Evolutionary conservation across 164 flowering plant species (phyloP).

Genomic region (Sextonia rubra): DNA sequence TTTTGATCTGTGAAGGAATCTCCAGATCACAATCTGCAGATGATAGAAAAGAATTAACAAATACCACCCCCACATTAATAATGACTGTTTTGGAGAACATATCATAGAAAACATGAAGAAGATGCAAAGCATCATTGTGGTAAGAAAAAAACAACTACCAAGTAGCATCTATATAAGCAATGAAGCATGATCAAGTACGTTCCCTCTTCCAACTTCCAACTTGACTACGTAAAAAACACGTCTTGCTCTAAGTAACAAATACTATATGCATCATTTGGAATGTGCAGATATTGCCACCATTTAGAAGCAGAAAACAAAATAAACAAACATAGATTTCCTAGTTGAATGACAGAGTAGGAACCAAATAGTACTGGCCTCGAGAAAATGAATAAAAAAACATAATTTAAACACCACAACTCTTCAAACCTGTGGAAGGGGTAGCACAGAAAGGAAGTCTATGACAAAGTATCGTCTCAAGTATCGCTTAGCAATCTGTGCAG

Average conservation of each 20-base stretch:
- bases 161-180: too few species aligned
- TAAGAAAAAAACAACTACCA: too few species aligned
- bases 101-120: neutral
- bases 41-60: slow-evolving; percentile 3
- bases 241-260: neutral
- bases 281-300: neutral
- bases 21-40: slow-evolving; percentile 78
- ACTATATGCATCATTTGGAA: neutral
- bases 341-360: neutral
- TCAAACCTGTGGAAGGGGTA: slow-evolving; percentile 93
- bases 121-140: neutral
- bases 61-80: neutral
- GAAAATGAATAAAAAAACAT: neutral
- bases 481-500: slow-evolving; percentile 78
- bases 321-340: neutral
- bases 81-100: too few species aligned
- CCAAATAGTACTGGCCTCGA: neutral
- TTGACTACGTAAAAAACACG: too few species aligned
- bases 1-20: slow-evolving; percentile 56
- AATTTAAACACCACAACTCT: neutral
- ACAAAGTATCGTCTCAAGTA: slow-evolving; percentile 71
- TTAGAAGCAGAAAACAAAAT: neutral
- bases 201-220: too few species aligned
- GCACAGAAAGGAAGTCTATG: slow-evolving; percentile 78
- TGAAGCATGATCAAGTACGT: too few species aligned